phyloP scores from a whole-genome alignment of 2,329 filamentous ascomycete genomes.

The Furcasterigmium furcatum region DNA sequence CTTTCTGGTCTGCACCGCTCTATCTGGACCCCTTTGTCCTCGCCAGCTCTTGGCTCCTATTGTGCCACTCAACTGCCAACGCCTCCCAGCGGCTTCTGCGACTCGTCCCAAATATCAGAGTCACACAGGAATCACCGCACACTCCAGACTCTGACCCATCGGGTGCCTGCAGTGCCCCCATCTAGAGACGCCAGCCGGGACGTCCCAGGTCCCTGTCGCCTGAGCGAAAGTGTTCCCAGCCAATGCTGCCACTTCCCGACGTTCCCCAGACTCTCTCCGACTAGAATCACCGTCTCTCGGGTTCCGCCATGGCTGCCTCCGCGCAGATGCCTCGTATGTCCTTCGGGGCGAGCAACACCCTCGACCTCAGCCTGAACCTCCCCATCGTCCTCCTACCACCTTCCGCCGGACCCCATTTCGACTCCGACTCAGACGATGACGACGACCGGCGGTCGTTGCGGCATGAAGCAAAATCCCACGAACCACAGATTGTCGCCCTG shows the following conservation, averaged over 20 bases:
- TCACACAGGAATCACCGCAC: background rate
- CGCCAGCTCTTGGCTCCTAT: background rate
- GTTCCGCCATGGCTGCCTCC: constrained; percentile 12
- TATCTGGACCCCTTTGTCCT: background rate
- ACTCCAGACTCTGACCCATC: background rate
- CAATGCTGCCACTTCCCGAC: background rate
- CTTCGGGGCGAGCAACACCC: constrained; percentile 10
- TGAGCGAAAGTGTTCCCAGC: background rate
- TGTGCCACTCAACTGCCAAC: background rate
- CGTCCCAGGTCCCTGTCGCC: background rate
- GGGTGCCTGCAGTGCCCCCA: background rate
- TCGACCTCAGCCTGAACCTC: constrained; percentile 11
- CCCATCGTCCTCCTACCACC: constrained; percentile 12
- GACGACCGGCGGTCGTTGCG: background rate
- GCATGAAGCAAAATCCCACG: too few species aligned
- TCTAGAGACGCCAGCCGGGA: background rate
- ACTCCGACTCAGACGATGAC: constrained; percentile 5
- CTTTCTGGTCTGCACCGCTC: background rate
- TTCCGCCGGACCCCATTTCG: constrained; percentile 3
- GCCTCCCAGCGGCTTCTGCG: background rate
- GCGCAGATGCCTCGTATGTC: constrained; percentile 13
- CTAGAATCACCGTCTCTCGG: background rate
- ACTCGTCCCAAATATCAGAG: background rate
- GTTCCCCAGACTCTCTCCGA: background rate
- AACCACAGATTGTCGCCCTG: too few species aligned